Base-by-base conservation (phyloP, 148 eudicot genomes). In the Rhododendron molle region DNA sequence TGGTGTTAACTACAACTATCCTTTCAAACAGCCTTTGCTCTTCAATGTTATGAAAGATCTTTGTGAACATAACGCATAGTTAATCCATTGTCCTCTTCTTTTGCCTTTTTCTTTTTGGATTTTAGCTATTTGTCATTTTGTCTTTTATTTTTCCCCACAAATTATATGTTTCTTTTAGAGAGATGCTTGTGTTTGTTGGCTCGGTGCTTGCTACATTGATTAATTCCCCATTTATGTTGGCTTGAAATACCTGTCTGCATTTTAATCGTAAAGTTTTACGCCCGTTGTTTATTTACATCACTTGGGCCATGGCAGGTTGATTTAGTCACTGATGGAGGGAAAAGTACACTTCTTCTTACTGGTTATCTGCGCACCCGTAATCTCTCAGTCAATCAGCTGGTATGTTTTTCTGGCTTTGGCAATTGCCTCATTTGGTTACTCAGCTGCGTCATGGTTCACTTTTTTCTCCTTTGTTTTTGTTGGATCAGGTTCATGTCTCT, bases 371-470 rank as follows among this genome's bases (percentile, higher is more conserved):
- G 94, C 82, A 92, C 92, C 84, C 95, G 91, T 85, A 88, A 86
- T 86, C 93, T 97, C 50, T 97, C 99, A 12, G 98, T 95, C 46
- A 95, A 97, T 86, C 98, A 97, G 91, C 90, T 97, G 99, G 99
- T 97, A 91, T 80, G 85, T 34, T 84, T 43, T 88, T 58, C 14
- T 3, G 30, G 81, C 58, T 73, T 69, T 77, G 80, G 58, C n/a
- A 6, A 83, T 18, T 74, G 72, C 26, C 69, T n/a, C 15, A 38
- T 83, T 80, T 84, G 47, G 71, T 85, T 30, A 40, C 85, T n/a
- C 32, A 16, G 32, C 44, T 21, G 72, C 23, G 8, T 65, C 67
- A 50, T 79, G 34, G 30, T 16, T 69, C n/a, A 74, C 85, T 71
- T 44, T 86, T 72, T 87, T 76, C 69, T 54, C 84, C 14, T 65